Conservation (phyloP, 306 rosid genomes). For the Gynostemma pentaphyllum region DNA sequence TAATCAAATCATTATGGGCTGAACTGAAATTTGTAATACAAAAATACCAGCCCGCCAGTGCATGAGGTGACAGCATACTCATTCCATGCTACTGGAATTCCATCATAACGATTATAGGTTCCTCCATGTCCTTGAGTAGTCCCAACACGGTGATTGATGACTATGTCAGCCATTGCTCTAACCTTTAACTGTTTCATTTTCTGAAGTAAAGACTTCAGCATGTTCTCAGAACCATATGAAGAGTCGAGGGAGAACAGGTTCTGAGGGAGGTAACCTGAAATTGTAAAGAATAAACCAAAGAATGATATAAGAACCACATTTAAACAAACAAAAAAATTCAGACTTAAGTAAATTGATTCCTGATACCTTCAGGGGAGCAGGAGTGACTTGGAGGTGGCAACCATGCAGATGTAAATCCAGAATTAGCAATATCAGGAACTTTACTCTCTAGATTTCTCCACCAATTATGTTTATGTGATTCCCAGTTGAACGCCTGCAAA, state of each 20-base stretch:
- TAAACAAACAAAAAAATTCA: constrained; percentile 5
- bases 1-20: background rate
- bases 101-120: constrained; percentile 71
- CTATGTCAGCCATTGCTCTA: constrained; percentile 80
- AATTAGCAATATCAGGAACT: constrained; percentile 57
- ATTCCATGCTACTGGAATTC: constrained; percentile 69
- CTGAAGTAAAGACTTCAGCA: constrained; percentile 53
- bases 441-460: constrained; percentile 60
- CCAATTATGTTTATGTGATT: constrained; percentile 75
- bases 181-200: constrained; percentile 64
- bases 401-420: constrained; percentile 88
- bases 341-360: background rate
- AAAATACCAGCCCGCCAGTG: constrained; percentile 73
- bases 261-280: constrained; percentile 82
- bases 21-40: background rate
- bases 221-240: constrained; percentile 72
- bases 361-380: constrained; percentile 59
- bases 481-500: constrained; percentile 85
- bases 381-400: constrained; percentile 88
- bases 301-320: background rate
- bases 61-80: constrained; percentile 80
- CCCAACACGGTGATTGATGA: constrained; percentile 82
- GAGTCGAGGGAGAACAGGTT: constrained; percentile 62
- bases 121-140: constrained; percentile 80
- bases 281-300: constrained; percentile 9